phyloP scores from a whole-genome alignment of 2,329 filamentous ascomycete genomes.

The Pseudovirgaria hyperparasitica region DNA sequence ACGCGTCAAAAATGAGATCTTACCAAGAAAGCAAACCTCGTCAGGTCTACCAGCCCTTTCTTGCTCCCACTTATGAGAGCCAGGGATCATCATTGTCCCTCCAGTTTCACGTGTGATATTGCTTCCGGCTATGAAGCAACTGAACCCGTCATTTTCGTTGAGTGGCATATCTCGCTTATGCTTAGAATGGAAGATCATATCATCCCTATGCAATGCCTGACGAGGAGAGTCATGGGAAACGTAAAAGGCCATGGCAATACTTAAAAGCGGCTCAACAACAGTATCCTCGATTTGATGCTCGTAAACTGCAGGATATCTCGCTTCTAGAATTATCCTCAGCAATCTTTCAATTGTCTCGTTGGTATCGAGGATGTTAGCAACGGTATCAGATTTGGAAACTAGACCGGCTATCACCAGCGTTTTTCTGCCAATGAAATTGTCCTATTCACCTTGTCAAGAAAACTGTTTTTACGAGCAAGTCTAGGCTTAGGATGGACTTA shows the following conservation, averaged over 20 bases:
- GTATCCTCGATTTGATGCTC: slow-evolving; percentile 11
- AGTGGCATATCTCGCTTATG: slow-evolving; percentile 9
- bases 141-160: slow-evolving; percentile 12
- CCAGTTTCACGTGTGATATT: slow-evolving; percentile 17
- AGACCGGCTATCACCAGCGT: slow-evolving; percentile 15
- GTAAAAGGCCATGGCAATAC: slow-evolving; percentile 15
- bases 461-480: too few species aligned
- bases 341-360: slow-evolving; percentile 12
- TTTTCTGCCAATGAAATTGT: slow-evolving; percentile 12
- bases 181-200: slow-evolving; percentile 16
- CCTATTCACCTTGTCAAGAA: too few species aligned
- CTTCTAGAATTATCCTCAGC: slow-evolving; percentile 12
- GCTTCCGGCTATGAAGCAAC: slow-evolving; percentile 15
- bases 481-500: too few species aligned
- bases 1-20: slow-evolving; percentile 1
- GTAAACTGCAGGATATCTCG: slow-evolving; percentile 10
- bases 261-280: slow-evolving; percentile 13
- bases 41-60: slow-evolving; percentile 11
- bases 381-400: slow-evolving; percentile 17
- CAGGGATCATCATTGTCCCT: slow-evolving; percentile 21
- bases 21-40: slow-evolving; percentile 22
- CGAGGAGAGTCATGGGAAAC: slow-evolving; percentile 17
- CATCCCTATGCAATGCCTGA: slow-evolving; percentile 19
- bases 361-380: slow-evolving; percentile 12
- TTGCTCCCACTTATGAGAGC: slow-evolving; percentile 20